Base-by-base conservation (phyloP, 768 basidiomycete genomes). In the Boletus insuetus region DNA sequence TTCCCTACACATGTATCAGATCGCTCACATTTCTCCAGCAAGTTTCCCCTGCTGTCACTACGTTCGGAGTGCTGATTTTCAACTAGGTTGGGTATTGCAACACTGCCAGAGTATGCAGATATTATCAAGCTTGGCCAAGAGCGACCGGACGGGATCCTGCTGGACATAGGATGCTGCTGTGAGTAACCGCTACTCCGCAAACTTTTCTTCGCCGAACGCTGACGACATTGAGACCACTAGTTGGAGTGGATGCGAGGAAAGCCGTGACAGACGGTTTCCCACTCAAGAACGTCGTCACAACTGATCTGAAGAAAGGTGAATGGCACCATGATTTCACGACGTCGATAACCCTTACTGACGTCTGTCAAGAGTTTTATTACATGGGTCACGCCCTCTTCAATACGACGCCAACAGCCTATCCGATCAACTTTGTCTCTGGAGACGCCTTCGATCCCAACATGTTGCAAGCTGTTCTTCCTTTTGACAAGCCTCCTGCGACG, bases 341-440 rank as follows among this genome's bases (percentile, higher is more conserved):
- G 8, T 11, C 32, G 9, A 31, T n/a, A 14, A 19, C 24, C 14
- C 3, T 37, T 0, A 6, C 16, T 49, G 6, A 40, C 32, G 7
- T 26, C 19, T 17, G 37, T 41, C 19, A 43, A 86, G 85, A 69
- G 3, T 87, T 82, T 57, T 82, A 81, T 79, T 72, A 80, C 2
- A 67, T 79, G 8, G 84, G 85, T 2, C 84, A 87, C 53, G 75
- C 79, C 31, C 73, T 89, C 17, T 89, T 87, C 74, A 79, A 67
- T 40, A 77, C 80, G 2, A 82, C 79, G 0, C 76, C 78, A 0
- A 74, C 75, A 40, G 72, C 77, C 0, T 87, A 83, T 63, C 81
- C 83, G 0, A 39, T 16, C 76, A 65, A 68, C 0, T 85, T 87
- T 64, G 53, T 88, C 24, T 60, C 74, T 2, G 87, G 86, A 1